Conservation (phyloP, 805 yeast genomes). For the Jamesozyma lodderae region DNA sequence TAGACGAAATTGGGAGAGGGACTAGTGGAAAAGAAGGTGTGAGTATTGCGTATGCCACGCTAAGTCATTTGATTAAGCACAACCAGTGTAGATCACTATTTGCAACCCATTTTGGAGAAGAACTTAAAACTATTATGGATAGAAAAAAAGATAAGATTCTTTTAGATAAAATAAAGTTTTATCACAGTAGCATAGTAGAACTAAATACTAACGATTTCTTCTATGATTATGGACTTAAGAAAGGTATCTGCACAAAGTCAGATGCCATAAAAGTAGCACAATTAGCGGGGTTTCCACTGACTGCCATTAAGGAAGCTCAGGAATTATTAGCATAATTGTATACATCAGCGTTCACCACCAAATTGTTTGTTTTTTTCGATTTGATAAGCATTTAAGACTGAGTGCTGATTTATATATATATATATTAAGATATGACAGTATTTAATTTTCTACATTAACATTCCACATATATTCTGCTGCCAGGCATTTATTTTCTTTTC, state of each 20-base stretch:
- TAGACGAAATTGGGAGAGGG: slow-evolving; percentile 88
- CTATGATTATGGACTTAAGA: slow-evolving; percentile 46
- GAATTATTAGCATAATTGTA: neutral
- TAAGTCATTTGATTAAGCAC: slow-evolving; percentile 42
- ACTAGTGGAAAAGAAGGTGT: slow-evolving; percentile 80
- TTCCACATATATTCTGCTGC: neutral
- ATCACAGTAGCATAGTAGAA: slow-evolving; percentile 22
- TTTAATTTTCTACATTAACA: too few species aligned
- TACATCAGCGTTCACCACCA: too few species aligned
- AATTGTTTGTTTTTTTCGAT: too few species aligned
- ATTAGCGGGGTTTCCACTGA: slow-evolving; percentile 67
- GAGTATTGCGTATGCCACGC: slow-evolving; percentile 73
- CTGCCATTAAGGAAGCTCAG: slow-evolving; percentile 46
- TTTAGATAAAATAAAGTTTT: slow-evolving; percentile 13
- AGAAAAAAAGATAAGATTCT: slow-evolving; percentile 20
- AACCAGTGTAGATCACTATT: slow-evolving; percentile 69
- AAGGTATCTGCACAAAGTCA: slow-evolving; percentile 66
- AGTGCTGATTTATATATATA: too few species aligned
- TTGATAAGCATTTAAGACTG: too few species aligned
- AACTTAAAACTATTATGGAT: slow-evolving; percentile 36
- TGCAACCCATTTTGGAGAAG: slow-evolving; percentile 78
- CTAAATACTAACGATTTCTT: slow-evolving; percentile 17
- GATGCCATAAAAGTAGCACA: slow-evolving; percentile 71
- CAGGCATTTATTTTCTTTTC: neutral
- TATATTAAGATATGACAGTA: too few species aligned